These are phyloP conservation scores for Debaryomyces subglobosus DNA, from an alignment of 1,139 yeast species.

Conservation along the genomic window DNA sequence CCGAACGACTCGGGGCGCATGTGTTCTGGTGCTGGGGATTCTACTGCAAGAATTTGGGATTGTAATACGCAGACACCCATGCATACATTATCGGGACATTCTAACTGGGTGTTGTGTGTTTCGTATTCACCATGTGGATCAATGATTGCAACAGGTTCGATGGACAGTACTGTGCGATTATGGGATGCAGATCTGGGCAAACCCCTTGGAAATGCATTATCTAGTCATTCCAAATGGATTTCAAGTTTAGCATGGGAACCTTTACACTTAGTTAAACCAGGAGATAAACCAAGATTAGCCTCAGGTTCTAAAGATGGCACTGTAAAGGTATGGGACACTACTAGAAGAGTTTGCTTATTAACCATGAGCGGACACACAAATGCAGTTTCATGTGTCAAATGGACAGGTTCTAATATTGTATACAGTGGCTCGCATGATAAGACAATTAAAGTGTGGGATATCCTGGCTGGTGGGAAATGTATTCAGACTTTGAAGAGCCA, in stretches of 20 bases:
- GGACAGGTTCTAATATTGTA: constrained; percentile 90
- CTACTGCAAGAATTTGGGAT: constrained; percentile 98
- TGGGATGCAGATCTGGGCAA: constrained; percentile 86
- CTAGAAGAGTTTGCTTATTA: constrained; percentile 64
- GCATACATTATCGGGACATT: constrained; percentile 79
- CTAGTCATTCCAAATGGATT: constrained; percentile 89
- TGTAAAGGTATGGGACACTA: constrained; percentile 86
- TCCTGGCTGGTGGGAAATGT: constrained; percentile 72
- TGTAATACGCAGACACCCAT: constrained; percentile 93
- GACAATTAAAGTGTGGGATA: constrained; percentile 91
- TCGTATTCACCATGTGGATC: constrained; percentile 93
- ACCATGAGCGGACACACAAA: constrained; percentile 89
- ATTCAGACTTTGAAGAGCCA: constrained; percentile 82
- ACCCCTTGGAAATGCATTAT: constrained; percentile 69
- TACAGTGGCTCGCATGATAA: constrained; percentile 96
- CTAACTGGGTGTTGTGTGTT: constrained; percentile 94
- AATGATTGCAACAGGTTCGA: constrained; percentile 91
- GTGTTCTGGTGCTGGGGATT: constrained; percentile 97
- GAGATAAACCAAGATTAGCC: constrained; percentile 71
- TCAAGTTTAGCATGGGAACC: constrained; percentile 96
- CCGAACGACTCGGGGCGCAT: constrained; percentile 84
- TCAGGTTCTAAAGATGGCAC: constrained; percentile 94
- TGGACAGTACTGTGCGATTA: constrained; percentile 85
- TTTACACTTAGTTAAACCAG: constrained; percentile 70
- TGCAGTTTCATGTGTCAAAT: constrained; percentile 89